Evolutionary conservation across 805 yeast species (phyloP).

Genomic region (Vanderwaltozyma yarrowii): DNA sequence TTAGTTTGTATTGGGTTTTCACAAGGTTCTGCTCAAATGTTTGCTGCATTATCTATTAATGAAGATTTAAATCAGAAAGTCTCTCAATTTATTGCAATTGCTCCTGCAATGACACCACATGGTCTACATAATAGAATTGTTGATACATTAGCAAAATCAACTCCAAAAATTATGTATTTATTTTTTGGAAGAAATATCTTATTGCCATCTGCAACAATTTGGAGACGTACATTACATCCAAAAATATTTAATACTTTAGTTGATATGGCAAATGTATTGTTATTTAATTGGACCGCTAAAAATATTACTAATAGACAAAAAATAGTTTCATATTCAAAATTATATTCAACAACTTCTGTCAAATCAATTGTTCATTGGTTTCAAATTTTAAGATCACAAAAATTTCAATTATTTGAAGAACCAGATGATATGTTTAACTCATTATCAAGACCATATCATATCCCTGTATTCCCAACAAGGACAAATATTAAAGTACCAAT

Average conservation of each 20-base stretch:
- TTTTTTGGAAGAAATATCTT: conserved; percentile 68
- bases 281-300: conserved; percentile 71
- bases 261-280: conserved; percentile 52
- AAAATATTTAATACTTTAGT: conserved; percentile 36
- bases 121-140: conserved; percentile 70
- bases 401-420: conserved; percentile 88
- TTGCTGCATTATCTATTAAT: conserved; percentile 66
- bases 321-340: conserved; percentile 68
- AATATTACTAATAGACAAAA: conserved; percentile 72
- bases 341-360: conserved; percentile 86
- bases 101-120: conserved; percentile 91
- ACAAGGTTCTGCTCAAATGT: conserved; percentile 91
- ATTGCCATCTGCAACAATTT: conserved; percentile 64
- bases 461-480: conserved; percentile 43
- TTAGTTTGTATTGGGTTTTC: conserved; percentile 79
- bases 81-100: conserved; percentile 61
- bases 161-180: conserved; percentile 60
- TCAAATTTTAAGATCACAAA: conserved; percentile 67
- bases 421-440: conserved; percentile 31
- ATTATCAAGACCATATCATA: conserved; percentile 28
- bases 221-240: conserved; percentile 45
- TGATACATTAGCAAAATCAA: conserved; percentile 62
- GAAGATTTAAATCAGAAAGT: conserved; percentile 50
- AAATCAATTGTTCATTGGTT: conserved; percentile 95
- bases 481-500: conserved; percentile 64